Evolutionary conservation across 495 filamentous ascomycete genomes (phyloP).

Genomic region (Tuber microsphaerosporum): DNA sequence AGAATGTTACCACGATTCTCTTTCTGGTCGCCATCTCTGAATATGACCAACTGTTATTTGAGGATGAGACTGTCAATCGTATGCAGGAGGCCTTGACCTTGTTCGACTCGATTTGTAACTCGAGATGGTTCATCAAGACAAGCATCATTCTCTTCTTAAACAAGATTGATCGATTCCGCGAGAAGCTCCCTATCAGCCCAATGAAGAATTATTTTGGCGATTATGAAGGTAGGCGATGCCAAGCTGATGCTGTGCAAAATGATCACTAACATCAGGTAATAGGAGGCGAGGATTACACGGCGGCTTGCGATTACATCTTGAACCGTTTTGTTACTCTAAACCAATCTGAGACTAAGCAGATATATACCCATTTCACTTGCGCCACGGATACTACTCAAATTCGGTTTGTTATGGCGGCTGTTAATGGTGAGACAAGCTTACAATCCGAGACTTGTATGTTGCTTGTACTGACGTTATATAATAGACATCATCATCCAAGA

Average conservation of each 20-base stretch:
- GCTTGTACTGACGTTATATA: slow-evolving; percentile 13
- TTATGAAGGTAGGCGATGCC: slow-evolving; percentile 61
- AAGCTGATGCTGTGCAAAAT: neutral
- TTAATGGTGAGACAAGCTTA: slow-evolving; percentile 64
- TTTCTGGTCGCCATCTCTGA: slow-evolving; percentile 98
- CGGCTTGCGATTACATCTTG: slow-evolving; percentile 93
- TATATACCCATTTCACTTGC: slow-evolving; percentile 99
- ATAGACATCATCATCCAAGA: slow-evolving; percentile 99
- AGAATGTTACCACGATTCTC: slow-evolving; percentile 97
- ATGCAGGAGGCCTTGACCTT: slow-evolving; percentile 98
- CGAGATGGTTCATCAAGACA: slow-evolving; percentile 98
- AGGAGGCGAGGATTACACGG: slow-evolving; percentile 80
- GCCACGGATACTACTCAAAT: slow-evolving; percentile 98
- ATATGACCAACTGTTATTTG: slow-evolving; percentile 96
- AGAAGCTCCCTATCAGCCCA: slow-evolving; percentile 97
- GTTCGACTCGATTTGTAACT: slow-evolving; percentile 99
- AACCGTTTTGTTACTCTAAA: slow-evolving; percentile 96
- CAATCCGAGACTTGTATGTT: slow-evolving; percentile 12
- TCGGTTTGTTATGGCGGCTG: slow-evolving; percentile 98
- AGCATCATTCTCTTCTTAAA: slow-evolving; percentile 99
- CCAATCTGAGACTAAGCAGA: slow-evolving; percentile 98
- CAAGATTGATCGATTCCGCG: slow-evolving; percentile 99
- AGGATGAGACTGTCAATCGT: slow-evolving; percentile 91
- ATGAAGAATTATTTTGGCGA: slow-evolving; percentile 99
- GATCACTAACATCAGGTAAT: slow-evolving; percentile 40